Evolutionary conservation across 176 grass and related monocot species (phyloP), one percentile per base, ranked within the genome.

Genomic region (Zizania latifolia): DNA sequence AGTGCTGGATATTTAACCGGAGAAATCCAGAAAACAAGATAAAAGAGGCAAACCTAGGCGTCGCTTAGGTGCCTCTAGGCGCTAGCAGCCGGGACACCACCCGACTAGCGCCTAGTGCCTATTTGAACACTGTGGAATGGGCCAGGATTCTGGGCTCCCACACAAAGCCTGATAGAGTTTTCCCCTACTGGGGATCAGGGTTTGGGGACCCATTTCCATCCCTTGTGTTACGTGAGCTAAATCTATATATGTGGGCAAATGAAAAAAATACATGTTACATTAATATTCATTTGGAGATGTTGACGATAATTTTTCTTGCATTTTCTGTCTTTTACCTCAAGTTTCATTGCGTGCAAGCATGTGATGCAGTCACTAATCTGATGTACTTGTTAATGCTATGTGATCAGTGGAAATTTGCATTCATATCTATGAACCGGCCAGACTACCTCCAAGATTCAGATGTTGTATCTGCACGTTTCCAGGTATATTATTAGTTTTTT

Each of bases 341-440:
- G 58, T 72, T 85, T 45, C 15, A 65, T 43, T 71, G 43, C 58
- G 58, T 78, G 55, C 55, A 29, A 57, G n/a, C 27, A 68, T 71
- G 45, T 73, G 19, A 21, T 8, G 17, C 34, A 68, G 51, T 15
- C 48, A 32, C 8, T n/a, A 11, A 69, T 69, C 70, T 75, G 26
- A 68, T 33, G 21, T 19, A 59, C 24, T 0, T 64, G 34, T 62
- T 56, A 54, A 71, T 67, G 55, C 48, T 54, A 15, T 83, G 53
- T 68, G 45, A 31, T 29, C 81, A 96, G 93, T n/a, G n/a, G n/a
- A n/a, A n/a, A n/a, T n/a, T n/a, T n/a, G n/a, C n/a, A n/a, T n/a
- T n/a, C n/a, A n/a, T 96, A 79, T 87, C 48, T 22, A 15, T 53
- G 48, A 53, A 53, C 21, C 48, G 5, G 48, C 5, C 48, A 22